A percentile compares a stretch with the other conserved stretches of the same genome.
These are phyloP conservation scores for Lachancea mirantina DNA, from an alignment of 805 yeast species.

Conservation along the genomic window DNA sequence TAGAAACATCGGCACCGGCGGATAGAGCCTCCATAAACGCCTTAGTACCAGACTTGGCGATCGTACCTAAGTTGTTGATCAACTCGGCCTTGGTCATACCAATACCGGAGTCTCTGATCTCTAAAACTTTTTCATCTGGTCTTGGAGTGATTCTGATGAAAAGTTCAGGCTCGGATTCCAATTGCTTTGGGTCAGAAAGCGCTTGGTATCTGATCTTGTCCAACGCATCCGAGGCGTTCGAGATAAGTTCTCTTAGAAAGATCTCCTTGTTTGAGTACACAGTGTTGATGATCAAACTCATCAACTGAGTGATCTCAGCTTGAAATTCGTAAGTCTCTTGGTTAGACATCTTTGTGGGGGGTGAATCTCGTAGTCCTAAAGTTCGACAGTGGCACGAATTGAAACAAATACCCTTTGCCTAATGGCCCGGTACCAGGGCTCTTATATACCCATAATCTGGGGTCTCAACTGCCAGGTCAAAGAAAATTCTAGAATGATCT, in stretches of 20 bases:
- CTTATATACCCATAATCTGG: too few relatives aligned
- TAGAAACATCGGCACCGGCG: conserved; percentile 99
- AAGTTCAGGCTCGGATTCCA: conserved; percentile 92
- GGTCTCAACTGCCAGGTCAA: too few relatives aligned
- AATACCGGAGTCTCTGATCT: conserved; percentile 98
- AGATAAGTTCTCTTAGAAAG: conserved; percentile 96
- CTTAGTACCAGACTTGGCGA: conserved; percentile 99
- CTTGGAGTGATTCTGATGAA: conserved; percentile 96
- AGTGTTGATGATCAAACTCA: conserved; percentile 99
- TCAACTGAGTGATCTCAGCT: conserved; percentile 99
- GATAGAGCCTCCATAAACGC: conserved; percentile 99
- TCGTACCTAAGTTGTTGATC: conserved; percentile 98
- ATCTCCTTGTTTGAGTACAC: conserved; percentile 99
- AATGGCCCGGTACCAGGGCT: too few relatives aligned
- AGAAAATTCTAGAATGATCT: conserved; percentile 2
- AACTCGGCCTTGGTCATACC: conserved; percentile 99
- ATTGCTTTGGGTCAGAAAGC: conserved; percentile 79
- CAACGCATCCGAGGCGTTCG: conserved; percentile 98
- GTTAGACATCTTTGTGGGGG: conserved; percentile 43
- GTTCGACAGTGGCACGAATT: too few relatives aligned
- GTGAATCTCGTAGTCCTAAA: too few relatives aligned
- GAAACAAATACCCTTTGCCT: too few relatives aligned
- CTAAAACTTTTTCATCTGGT: conserved; percentile 89
- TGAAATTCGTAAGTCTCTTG: conserved; percentile 89
- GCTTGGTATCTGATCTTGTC: conserved; percentile 98